Percentiles rank a stretch among this genome's conserved stretches.
These are phyloP conservation scores for Vaccinium corymbosum DNA, from an alignment of 148 eudicot species.

Conservation along the genomic window DNA sequence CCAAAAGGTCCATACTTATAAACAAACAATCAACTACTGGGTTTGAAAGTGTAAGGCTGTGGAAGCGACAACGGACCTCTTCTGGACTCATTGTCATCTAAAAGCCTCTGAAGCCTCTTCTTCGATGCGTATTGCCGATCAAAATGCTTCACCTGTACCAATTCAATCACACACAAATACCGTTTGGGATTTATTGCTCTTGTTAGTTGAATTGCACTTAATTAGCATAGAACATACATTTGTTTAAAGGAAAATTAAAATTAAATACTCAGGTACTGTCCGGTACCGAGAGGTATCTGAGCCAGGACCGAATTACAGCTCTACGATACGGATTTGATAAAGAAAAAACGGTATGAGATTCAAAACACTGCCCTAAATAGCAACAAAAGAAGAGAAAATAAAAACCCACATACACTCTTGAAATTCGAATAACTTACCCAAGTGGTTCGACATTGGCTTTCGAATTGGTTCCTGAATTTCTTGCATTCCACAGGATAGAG, in stretches of 20 bases:
- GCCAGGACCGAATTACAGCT: too few species aligned
- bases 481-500: constrained; percentile 76
- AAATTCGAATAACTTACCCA: constrained; percentile 45
- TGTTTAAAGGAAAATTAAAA: too few species aligned
- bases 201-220: too few species aligned
- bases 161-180: background rate
- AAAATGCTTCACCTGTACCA: constrained; percentile 77
- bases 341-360: too few species aligned
- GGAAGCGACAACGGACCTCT: constrained; percentile 82
- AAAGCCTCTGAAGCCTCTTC: constrained; percentile 53
- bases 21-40: constrained; percentile 8
- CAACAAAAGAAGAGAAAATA: background rate
- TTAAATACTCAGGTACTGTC: background rate
- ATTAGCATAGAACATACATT: too few species aligned
- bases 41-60: constrained; percentile 48
- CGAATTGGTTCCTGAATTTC: constrained; percentile 52
- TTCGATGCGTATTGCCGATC: constrained; percentile 71
- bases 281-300: too few species aligned
- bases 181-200: too few species aligned
- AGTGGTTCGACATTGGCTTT: constrained; percentile 62
- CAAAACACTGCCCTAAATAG: background rate
- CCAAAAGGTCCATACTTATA: background rate
- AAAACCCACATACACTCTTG: background rate
- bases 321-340: too few species aligned
- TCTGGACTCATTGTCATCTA: constrained; percentile 31